Evolutionary conservation across 2,329 filamentous ascomycete genomes (phyloP).

Genomic region (Talaromyces sp.): DNA sequence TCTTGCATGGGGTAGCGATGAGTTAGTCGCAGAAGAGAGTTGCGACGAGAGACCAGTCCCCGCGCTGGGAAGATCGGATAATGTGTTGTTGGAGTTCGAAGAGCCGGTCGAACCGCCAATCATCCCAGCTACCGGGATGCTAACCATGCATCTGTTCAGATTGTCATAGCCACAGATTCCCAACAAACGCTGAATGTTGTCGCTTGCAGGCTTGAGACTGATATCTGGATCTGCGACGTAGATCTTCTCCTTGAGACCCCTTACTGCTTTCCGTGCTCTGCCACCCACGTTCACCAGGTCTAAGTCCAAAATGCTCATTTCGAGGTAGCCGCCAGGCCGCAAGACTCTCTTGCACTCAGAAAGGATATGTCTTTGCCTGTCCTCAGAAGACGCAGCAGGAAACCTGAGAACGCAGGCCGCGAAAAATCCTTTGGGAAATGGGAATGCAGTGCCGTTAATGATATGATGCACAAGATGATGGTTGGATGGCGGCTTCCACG

Average conservation of each 20-base stretch:
- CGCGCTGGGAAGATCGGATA: conserved; percentile 24
- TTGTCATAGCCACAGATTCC: conserved; percentile 47
- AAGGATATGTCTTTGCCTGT: conserved; percentile 42
- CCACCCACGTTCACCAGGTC: conserved; percentile 51
- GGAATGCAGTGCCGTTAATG: conserved; percentile 40
- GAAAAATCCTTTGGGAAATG: conserved; percentile 48
- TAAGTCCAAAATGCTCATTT: conserved; percentile 48
- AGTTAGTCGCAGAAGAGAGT: conserved; percentile 23
- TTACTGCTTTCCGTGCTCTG: conserved; percentile 43
- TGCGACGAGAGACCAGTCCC: conserved; percentile 22
- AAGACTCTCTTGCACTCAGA: conserved; percentile 49
- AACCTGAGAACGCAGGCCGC: conserved; percentile 46
- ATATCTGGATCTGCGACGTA: conserved; percentile 41
- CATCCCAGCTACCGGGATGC: conserved; percentile 47
- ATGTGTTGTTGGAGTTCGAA: conserved; percentile 37
- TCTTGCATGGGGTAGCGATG: conserved; percentile 22
- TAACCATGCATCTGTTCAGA: conserved; percentile 48
- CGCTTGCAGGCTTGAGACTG: conserved; percentile 46
- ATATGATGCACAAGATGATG: conserved; percentile 43
- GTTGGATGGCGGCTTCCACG: conserved; percentile 43
- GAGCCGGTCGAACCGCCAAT: conserved; percentile 42
- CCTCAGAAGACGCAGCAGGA: conserved; percentile 44
- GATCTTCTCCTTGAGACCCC: conserved; percentile 46
- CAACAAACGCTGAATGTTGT: conserved; percentile 46
- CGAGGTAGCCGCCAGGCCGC: conserved; percentile 47